Evolutionary conservation across 2,329 filamentous ascomycete genomes (phyloP).

Genomic region (Thielaviopsis musarum): DNA sequence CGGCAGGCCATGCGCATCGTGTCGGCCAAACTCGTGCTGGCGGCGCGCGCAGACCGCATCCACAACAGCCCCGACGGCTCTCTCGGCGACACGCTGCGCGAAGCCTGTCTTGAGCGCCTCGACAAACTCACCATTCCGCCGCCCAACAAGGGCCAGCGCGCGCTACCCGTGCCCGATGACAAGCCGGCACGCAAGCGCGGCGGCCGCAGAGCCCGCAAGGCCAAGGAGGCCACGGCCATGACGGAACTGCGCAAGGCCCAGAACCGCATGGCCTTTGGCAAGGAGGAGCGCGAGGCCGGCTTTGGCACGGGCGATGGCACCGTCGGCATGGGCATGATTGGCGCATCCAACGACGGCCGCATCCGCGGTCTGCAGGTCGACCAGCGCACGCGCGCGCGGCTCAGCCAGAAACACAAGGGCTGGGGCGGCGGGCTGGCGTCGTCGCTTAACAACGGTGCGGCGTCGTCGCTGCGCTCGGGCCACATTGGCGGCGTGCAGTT

Average conservation of each 20-base stretch:
- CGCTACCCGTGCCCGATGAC: constrained; percentile 83
- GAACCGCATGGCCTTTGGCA: constrained; percentile 89
- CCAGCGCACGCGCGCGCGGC: constrained; percentile 78
- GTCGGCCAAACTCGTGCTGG: constrained; percentile 82
- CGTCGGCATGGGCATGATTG: constrained; percentile 88
- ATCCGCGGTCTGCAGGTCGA: constrained; percentile 83
- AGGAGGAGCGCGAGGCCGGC: constrained; percentile 85
- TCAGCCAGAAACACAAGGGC: constrained; percentile 88
- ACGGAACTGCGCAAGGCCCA: constrained; percentile 91
- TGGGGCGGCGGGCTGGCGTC: constrained; percentile 77
- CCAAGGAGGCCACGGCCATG: constrained; percentile 94
- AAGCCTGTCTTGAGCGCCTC: constrained; percentile 67
- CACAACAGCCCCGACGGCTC: constrained; percentile 69
- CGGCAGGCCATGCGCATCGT: constrained; percentile 92
- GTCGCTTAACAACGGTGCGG: constrained; percentile 64
- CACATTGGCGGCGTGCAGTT: constrained; percentile 7
- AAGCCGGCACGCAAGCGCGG: constrained; percentile 88
- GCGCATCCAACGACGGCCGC: constrained; percentile 70
- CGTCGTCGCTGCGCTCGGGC: constrained; percentile 41
- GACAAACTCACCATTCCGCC: constrained; percentile 88
- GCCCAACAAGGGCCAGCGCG: constrained; percentile 72
- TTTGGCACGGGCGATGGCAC: constrained; percentile 78
- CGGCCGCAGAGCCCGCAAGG: constrained; percentile 75
- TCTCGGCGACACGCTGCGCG: constrained; percentile 64
- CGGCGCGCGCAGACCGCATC: constrained; percentile 74